Conservation (phyloP, 2,329 filamentous ascomycete genomes). For the Elsinoe fawcettii region DNA sequence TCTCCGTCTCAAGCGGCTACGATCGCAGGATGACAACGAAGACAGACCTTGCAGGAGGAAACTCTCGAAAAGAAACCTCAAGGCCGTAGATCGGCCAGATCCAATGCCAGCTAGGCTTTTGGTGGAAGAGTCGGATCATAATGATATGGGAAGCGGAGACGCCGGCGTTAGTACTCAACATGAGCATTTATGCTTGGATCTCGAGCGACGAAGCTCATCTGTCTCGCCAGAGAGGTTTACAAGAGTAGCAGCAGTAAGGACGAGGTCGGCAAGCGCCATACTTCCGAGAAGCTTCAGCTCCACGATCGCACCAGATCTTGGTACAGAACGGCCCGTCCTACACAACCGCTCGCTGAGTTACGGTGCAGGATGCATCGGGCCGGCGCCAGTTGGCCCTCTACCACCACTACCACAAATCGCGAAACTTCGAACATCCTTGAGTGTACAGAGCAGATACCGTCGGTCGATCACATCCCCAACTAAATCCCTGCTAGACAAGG, state of each 20-base stretch:
- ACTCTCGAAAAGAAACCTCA: slow-evolving; percentile 6
- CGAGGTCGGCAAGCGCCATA: slow-evolving; percentile 3
- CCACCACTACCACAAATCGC: slow-evolving; percentile 1
- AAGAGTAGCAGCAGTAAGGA: not conserved
- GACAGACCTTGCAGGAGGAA: slow-evolving; percentile 3
- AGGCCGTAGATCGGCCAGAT: not conserved
- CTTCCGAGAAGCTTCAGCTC: not conserved
- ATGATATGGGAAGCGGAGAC: not conserved
- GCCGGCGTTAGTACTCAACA: not conserved
- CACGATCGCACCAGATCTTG: not conserved
- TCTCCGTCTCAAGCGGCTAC: not conserved
- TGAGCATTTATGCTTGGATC: not conserved
- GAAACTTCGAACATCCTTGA: not conserved
- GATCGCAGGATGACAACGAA: not conserved
- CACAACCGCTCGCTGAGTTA: slow-evolving; percentile 11
- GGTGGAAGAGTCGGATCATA: not conserved
- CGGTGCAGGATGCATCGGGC: not conserved
- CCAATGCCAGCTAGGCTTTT: not conserved
- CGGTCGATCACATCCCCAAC: not conserved
- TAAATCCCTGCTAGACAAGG: not conserved
- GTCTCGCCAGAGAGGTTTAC: slow-evolving; percentile 10
- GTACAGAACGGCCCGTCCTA: not conserved
- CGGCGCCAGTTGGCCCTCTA: slow-evolving; percentile 11
- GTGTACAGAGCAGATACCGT: not conserved
- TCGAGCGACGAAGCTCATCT: not conserved